Base-by-base conservation (phyloP, 2,329 filamentous ascomycete species). In the Exophiala sideris region DNA sequence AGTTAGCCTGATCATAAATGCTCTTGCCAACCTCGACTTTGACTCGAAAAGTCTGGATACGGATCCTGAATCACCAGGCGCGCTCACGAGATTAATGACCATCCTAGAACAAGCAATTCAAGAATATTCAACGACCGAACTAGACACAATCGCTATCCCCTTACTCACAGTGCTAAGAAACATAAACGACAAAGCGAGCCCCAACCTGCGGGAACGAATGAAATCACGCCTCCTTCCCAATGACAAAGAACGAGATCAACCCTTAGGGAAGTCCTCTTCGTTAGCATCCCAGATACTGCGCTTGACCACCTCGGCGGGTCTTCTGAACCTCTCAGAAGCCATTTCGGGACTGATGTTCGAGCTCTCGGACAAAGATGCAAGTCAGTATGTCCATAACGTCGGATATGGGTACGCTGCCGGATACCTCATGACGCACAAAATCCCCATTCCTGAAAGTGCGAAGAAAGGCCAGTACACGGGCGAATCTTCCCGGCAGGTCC, bases 331-430 rank as follows among this genome's bases (percentile, higher is more conserved):
- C 2, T 83, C 90, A 14, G 84, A 88, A 44, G 82, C 83, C 14
- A 86, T 95, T 48, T 88, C 88, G 0, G 79, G 86, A 29, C 77
- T 99, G 20, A 81, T 96, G 57, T 99, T 95, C 68, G 88, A 95
- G 60, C 78, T 97, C 24, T 96, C 91, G 0, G 87, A 86, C 60
- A 88, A 85, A 63, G 85, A 96, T 64, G 82, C 91, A 0, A 81
- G 80, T 12, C 87, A 79, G 29, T 94, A 96, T 65, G 88, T 97
- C 0, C 80, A 88, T 48, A 96, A 96, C 62, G 89, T 99, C 10
- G 94, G 94, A 0, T 99, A 96, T 67, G 94, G 94, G 0, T 96
- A 89, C 66, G 94, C 94, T 0, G 89, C 91, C 0, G 94, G 94
- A 0, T 96, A 94, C 67, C 75, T 99, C 12, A 86, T 91, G 73